phyloP scores from a whole-genome alignment of 192 early-diverging fungal species.

The Endogone sp. region DNA sequence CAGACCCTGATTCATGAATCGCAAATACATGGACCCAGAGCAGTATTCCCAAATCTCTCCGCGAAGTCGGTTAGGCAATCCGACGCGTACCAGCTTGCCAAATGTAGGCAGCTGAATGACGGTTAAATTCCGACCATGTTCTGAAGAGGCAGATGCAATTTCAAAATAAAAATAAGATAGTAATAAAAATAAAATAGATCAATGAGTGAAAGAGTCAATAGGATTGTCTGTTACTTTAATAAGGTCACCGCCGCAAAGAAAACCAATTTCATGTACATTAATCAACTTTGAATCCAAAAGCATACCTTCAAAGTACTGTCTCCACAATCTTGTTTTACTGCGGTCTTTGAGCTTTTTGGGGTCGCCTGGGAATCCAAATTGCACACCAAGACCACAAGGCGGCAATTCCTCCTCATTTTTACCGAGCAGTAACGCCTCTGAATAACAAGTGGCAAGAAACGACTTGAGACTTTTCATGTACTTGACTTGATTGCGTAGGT shows the following conservation, averaged over 20 bases:
- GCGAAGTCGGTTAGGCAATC: conserved; percentile 81
- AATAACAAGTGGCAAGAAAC: conserved; percentile 73
- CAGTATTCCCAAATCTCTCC: conserved; percentile 95
- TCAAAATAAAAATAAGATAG: background rate
- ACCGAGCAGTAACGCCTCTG: conserved; percentile 69
- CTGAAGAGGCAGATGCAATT: conserved; percentile 30
- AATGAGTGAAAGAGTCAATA: too few species aligned
- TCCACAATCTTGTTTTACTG: conserved; percentile 73
- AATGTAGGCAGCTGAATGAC: conserved; percentile 76
- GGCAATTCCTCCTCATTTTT: conserved; percentile 40
- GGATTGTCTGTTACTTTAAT: conserved; percentile 13
- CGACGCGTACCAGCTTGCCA: conserved; percentile 85
- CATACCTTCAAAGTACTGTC: conserved; percentile 66
- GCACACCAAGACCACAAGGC: conserved; percentile 57
- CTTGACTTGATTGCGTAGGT: conserved; percentile 66
- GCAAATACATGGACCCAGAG: conserved; percentile 82
- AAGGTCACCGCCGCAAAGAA: background rate
- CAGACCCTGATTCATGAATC: conserved; percentile 82
- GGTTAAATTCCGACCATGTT: conserved; percentile 88
- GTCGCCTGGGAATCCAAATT: conserved; percentile 72
- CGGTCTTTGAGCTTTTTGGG: conserved; percentile 66
- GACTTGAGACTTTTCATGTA: conserved; percentile 77
- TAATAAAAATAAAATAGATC: too few species aligned
- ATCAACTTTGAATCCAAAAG: background rate
- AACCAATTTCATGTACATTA: conserved; percentile 2